Base-by-base conservation (phyloP, 2,329 filamentous ascomycete genomes). In the Ascochyta fabae region DNA sequence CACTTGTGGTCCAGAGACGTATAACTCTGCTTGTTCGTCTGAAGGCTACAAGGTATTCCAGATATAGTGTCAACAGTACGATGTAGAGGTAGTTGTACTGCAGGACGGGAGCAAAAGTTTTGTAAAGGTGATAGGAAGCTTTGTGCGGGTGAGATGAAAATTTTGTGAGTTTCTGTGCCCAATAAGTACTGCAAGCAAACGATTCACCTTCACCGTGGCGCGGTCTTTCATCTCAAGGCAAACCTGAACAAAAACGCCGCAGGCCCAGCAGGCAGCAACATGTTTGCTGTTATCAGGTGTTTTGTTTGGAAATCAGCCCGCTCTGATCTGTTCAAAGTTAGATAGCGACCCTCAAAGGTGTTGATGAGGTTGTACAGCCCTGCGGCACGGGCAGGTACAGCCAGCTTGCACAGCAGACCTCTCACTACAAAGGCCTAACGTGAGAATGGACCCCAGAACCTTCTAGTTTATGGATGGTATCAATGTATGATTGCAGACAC, bases 311-410 rank as follows among this genome's bases (percentile, higher is more conserved):
- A n/a, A 1, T 15, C 10, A n/a, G 12, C 15, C 3, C 24, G 15
- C 22, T 3, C 22, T n/a, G 7, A 13, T 40, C 27, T 10, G 15
- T 19, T 10, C 13, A 34, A 31, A 33, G 29, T 43, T 9, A 8
- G 15, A 36, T 24, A 13, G 15, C 29, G 33, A 54, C 19, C 34
- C 12, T 39, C 9, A 54, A 23, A 31, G 51, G 45, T 44, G 51
- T 22, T 34, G 39, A 44, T n/a, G 22, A 24, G 26, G 26, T 8
- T 34, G 33, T 13, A 48, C 44, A 48, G 51, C 44, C 43, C 34
- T 54, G 51, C 51, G 44, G 51, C 51, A 40, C 34, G 41, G 48
- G n/a, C 42, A 22, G 26, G 40, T n/a, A 33, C 48, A 51, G 48
- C 26, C 33, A 23, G 6, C 8, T 1, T 45, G 22, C 41, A 34